Evolutionary conservation across 805 yeast genomes (phyloP).

Genomic region (Phaffomyces opuntiae): DNA sequence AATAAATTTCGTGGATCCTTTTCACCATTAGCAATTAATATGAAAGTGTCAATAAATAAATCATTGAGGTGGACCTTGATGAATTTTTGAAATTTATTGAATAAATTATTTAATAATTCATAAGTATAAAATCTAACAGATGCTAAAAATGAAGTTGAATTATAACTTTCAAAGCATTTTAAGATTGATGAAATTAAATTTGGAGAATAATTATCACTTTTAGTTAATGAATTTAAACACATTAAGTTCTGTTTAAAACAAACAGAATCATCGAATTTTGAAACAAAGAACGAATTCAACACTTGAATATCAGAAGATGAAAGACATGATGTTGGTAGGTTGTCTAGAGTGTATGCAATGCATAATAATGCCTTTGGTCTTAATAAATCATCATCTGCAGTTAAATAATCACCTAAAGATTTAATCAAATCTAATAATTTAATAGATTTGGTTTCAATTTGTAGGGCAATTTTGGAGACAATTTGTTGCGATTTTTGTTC

Average conservation of each 20-base stretch:
- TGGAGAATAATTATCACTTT: slow-evolving; percentile 41
- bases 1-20: slow-evolving; percentile 90
- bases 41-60: slow-evolving; percentile 46
- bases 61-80: slow-evolving; percentile 25
- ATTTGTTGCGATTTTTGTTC: slow-evolving; percentile 24
- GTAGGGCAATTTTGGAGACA: slow-evolving; percentile 24
- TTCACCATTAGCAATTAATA: slow-evolving; percentile 75
- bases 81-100: slow-evolving; percentile 24
- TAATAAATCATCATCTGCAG: slow-evolving; percentile 47
- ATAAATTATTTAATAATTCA: slow-evolving; percentile 34
- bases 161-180: slow-evolving; percentile 34
- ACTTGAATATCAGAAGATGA: slow-evolving; percentile 33
- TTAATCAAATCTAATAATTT: slow-evolving; percentile 48
- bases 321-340: slow-evolving; percentile 25
- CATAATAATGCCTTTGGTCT: slow-evolving; percentile 45
- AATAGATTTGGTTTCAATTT: slow-evolving; percentile 7
- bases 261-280: slow-evolving; percentile 60
- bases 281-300: slow-evolving; percentile 44
- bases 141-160: slow-evolving; percentile 54
- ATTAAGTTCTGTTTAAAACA: slow-evolving; percentile 44
- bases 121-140: slow-evolving; percentile 56
- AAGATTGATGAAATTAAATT: slow-evolving; percentile 33
- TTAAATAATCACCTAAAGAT: slow-evolving; percentile 52
- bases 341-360: slow-evolving; percentile 31
- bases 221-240: slow-evolving; percentile 47